These are phyloP conservation scores for Aristolochia contorta DNA, from an alignment of 164 flowering plant species.

Conservation along the genomic window DNA sequence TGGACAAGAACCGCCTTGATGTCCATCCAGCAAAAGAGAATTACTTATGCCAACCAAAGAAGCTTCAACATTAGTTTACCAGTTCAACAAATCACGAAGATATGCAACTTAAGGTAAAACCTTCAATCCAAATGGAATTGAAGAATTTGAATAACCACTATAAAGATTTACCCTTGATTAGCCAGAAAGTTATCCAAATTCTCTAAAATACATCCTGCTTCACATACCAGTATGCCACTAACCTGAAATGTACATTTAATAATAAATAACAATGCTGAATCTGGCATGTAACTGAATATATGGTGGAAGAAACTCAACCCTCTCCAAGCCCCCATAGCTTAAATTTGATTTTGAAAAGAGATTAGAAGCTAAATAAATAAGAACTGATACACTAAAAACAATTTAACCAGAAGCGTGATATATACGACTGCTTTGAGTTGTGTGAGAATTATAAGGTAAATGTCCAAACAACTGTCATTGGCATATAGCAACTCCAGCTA, in stretches of 20 bases:
- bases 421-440: too few relatives aligned
- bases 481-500: too few relatives aligned
- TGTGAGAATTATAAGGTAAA: too few relatives aligned
- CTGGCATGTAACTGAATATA: conserved; percentile 1
- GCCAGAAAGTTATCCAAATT: conserved; percentile 69
- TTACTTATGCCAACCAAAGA: background rate
- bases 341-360: too few relatives aligned
- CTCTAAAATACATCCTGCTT: conserved; percentile 98
- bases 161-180: conserved; percentile 54
- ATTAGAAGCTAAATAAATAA: too few relatives aligned
- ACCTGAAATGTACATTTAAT: conserved; percentile 34
- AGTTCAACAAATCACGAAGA: conserved; percentile 1
- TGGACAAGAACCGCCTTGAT: too few relatives aligned
- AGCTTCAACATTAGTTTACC: background rate
- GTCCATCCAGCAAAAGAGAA: too few relatives aligned
- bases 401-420: too few relatives aligned
- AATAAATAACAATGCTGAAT: conserved; percentile 2
- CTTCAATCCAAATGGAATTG: background rate
- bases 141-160: background rate
- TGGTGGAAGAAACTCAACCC: too few relatives aligned
- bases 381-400: too few relatives aligned
- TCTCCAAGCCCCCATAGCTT: background rate
- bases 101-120: background rate
- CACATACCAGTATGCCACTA: conserved; percentile 92
- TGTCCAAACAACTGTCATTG: too few relatives aligned